Conservation (phyloP, 2,329 filamentous ascomycete genomes). For the Aspergillus texensis region DNA sequence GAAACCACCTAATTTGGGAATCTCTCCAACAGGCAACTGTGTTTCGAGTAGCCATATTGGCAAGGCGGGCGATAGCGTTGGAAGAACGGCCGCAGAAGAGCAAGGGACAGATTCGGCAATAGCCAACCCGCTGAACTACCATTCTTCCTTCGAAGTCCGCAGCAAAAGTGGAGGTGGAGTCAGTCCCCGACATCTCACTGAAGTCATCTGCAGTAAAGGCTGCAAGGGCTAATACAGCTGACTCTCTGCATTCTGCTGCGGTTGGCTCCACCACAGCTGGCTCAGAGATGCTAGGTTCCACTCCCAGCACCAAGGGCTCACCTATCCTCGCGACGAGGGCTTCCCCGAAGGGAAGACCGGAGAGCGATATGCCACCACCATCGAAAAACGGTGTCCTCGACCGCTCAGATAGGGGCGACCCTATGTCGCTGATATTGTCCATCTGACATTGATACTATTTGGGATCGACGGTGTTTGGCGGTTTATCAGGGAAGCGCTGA, state of each 20-base stretch:
- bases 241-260: constrained; percentile 11
- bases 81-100: constrained; percentile 14
- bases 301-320: neutral
- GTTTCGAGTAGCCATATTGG: constrained; percentile 15
- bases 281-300: constrained; percentile 12
- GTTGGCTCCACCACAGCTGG: constrained; percentile 16
- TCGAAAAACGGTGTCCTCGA: constrained; percentile 12
- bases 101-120: constrained; percentile 11
- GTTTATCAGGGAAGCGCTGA: neutral
- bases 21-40: constrained; percentile 4
- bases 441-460: neutral
- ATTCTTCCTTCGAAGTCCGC: constrained; percentile 13
- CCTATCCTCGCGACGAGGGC: neutral
- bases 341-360: neutral
- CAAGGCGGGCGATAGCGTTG: constrained; percentile 10
- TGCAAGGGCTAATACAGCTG: constrained; percentile 1
- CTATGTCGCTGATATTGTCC: constrained; percentile 14
- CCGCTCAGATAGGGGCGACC: constrained; percentile 16
- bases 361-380: neutral
- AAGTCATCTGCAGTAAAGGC: neutral
- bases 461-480: constrained; percentile 2
- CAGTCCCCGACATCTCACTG: constrained; percentile 4
- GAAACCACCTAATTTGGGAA: neutral
- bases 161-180: constrained; percentile 11
- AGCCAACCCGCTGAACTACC: constrained; percentile 12